phyloP scores from a whole-genome alignment of 352 stramenopile species.

The Hyaloperonospora arabidopsidis region DNA sequence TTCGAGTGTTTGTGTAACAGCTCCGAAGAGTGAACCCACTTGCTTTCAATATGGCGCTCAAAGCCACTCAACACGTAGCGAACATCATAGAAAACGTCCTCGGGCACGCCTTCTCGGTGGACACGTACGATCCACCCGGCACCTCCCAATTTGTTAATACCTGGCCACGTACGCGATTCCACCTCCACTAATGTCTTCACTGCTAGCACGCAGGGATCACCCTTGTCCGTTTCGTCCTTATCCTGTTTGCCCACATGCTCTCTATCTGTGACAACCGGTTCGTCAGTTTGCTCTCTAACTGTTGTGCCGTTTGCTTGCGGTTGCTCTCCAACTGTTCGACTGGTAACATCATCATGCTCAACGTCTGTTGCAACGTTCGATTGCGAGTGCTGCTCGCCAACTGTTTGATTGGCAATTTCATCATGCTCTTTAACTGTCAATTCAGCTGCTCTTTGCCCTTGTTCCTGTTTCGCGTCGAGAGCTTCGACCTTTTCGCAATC shows the following conservation, averaged over 20 bases:
- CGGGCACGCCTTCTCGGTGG: constrained; percentile 23
- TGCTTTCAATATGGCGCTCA: constrained; percentile 59
- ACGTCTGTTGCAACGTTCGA: neutral
- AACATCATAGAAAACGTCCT: constrained; percentile 69
- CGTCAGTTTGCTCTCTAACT: too few species aligned
- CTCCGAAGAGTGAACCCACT: constrained; percentile 53
- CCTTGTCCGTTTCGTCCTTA: constrained; percentile 6
- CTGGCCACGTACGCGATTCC: constrained; percentile 72
- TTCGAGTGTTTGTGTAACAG: constrained; percentile 35
- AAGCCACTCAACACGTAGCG: constrained; percentile 76
- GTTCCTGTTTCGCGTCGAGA: neutral
- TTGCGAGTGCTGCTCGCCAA: neutral
- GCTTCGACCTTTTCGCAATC: neutral
- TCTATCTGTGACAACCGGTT: neutral
- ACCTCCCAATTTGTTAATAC: constrained; percentile 82
- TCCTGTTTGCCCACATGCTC: neutral
- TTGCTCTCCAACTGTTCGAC: neutral
- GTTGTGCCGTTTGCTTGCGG: neutral
- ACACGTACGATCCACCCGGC: constrained; percentile 48
- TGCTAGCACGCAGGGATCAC: constrained; percentile 28
- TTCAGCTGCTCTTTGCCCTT: too few species aligned
- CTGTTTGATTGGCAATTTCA: neutral
- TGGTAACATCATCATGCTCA: neutral
- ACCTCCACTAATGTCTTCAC: constrained; percentile 50
- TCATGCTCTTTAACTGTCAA: constrained; percentile 5